Evolutionary conservation across 495 filamentous ascomycete species (phyloP).

Genomic region (Apiosordaria backusii): DNA sequence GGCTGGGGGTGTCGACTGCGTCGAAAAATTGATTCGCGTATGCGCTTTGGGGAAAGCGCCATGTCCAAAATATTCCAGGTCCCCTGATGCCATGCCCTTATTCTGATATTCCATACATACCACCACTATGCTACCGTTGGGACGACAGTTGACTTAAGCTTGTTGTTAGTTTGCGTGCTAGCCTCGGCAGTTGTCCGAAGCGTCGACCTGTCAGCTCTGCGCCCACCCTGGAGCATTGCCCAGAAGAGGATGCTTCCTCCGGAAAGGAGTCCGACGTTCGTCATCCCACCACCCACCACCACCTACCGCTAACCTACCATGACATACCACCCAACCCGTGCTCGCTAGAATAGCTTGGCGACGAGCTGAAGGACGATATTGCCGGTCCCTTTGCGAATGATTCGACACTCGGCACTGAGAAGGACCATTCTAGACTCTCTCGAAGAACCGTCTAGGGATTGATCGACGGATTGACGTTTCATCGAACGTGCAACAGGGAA

Average conservation of each 20-base stretch:
- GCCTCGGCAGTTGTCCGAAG: neutral
- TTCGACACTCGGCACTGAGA: neutral
- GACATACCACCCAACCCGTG: neutral
- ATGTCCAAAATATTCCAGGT: neutral
- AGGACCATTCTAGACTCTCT: neutral
- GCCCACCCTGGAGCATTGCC: neutral
- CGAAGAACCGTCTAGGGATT: neutral
- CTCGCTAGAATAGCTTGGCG: neutral
- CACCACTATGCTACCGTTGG: neutral
- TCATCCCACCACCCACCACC: neutral
- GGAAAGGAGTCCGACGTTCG: neutral
- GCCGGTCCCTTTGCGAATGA: neutral
- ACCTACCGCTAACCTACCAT: neutral
- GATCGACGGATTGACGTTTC: neutral
- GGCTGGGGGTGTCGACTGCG: neutral
- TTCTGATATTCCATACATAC: neutral
- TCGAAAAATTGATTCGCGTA: neutral
- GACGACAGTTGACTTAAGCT: neutral
- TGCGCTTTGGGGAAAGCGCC: neutral
- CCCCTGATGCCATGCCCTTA: neutral
- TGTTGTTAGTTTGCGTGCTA: neutral
- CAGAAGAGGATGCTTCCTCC: neutral
- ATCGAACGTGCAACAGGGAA: neutral
- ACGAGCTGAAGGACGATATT: neutral
- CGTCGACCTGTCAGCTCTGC: neutral